Evolutionary conservation across 1,284 basidiomycete genomes (phyloP).

Genomic region (Cutaneotrichosporon dermatis): DNA sequence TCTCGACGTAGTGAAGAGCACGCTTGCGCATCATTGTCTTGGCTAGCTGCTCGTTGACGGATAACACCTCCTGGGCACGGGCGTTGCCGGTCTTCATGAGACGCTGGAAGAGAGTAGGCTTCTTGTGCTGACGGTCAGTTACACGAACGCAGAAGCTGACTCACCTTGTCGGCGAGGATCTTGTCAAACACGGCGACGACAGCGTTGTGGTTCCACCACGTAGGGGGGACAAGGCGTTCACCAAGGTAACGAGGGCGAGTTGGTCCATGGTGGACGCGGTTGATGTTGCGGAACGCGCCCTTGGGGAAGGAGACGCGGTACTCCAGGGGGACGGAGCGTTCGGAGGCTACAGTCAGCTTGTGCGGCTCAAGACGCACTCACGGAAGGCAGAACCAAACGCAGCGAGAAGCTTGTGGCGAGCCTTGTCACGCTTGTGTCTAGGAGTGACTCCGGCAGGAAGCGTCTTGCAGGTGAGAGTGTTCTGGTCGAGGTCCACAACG

Average conservation of each 20-base stretch:
- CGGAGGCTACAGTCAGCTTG: slow-evolving; percentile 5
- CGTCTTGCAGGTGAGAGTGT: slow-evolving; percentile 62
- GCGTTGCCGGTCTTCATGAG: slow-evolving; percentile 63
- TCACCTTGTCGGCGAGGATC: slow-evolving; percentile 78
- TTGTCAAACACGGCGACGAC: slow-evolving; percentile 84
- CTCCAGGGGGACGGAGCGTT: slow-evolving; percentile 54
- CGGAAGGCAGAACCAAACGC: slow-evolving; percentile 63
- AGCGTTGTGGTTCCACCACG: slow-evolving; percentile 87
- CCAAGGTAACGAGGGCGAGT: slow-evolving; percentile 35
- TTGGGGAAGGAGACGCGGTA: slow-evolving; percentile 94
- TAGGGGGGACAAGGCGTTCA: slow-evolving; percentile 69
- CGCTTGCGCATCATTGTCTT: slow-evolving; percentile 69
- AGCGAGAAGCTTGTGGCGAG: slow-evolving; percentile 66
- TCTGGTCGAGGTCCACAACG: slow-evolving; percentile 75
- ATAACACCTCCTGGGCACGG: slow-evolving; percentile 69
- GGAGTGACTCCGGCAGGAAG: slow-evolving; percentile 74
- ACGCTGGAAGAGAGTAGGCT: slow-evolving; percentile 79
- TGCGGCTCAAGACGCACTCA: slow-evolving; percentile 9
- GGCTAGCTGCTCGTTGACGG: slow-evolving; percentile 71
- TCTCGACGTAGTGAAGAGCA: slow-evolving; percentile 74
- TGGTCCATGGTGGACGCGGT: slow-evolving; percentile 29
- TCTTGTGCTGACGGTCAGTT: slow-evolving; percentile 61
- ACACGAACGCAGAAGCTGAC: slow-evolving; percentile 13
- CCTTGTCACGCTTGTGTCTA: slow-evolving; percentile 78
- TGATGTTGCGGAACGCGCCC: slow-evolving; percentile 55